Evolutionary conservation across 768 basidiomycete genomes (phyloP).

Genomic region (Lactarius tabidus): DNA sequence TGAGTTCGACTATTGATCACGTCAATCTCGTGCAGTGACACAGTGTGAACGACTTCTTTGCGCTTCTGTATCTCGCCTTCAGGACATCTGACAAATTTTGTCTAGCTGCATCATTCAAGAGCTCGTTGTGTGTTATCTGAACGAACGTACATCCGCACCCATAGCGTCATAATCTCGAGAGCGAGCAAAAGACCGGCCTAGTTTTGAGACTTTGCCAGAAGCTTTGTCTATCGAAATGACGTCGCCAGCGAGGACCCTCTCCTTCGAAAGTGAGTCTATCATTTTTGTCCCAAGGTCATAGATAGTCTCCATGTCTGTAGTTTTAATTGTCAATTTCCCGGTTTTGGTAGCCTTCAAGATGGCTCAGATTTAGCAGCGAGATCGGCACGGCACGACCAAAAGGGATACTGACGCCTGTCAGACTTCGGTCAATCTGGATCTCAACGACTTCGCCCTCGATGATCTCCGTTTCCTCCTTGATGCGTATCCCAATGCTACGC

Average conservation of each 20-base stretch:
- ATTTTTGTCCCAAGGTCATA: slow-evolving; percentile 99
- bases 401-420: slow-evolving; percentile 74
- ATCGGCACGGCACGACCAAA: background rate
- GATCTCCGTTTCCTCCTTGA: slow-evolving; percentile 96
- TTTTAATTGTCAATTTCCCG: slow-evolving; percentile 95
- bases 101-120: slow-evolving; percentile 45
- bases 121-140: background rate
- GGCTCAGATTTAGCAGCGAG: background rate
- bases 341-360: slow-evolving; percentile 85
- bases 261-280: slow-evolving; percentile 96
- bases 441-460: slow-evolving; percentile 99
- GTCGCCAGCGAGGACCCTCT: slow-evolving; percentile 93
- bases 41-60: slow-evolving; percentile 95
- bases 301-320: slow-evolving; percentile 99
- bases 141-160: slow-evolving; percentile 86
- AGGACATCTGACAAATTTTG: slow-evolving; percentile 96
- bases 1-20: slow-evolving; percentile 99
- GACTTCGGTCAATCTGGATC: slow-evolving; percentile 94
- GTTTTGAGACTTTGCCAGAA: slow-evolving; percentile 92
- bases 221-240: slow-evolving; percentile 97
- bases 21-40: slow-evolving; percentile 97
- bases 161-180: slow-evolving; percentile 98
- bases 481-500: slow-evolving; percentile 93
- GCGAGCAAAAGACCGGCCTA: slow-evolving; percentile 94
- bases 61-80: slow-evolving; percentile 98